These are phyloP conservation scores for Metschnikowia shivogae DNA, from an alignment of 805 yeast species.

Conservation along the genomic window DNA sequence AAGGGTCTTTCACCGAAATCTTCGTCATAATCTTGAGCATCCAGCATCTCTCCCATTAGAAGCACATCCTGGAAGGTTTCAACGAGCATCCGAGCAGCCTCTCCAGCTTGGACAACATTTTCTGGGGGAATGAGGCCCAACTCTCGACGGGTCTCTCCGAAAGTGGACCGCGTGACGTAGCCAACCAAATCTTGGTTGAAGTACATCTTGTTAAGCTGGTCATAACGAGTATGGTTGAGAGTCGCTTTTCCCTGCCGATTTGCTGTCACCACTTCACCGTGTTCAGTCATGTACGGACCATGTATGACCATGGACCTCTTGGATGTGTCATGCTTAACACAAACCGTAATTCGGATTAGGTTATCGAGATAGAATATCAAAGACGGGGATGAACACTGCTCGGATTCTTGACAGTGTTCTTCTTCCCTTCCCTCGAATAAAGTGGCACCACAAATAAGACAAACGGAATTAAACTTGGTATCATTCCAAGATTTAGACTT, in stretches of 20 bases:
- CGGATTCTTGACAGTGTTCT: background rate
- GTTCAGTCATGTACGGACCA: slow-evolving; percentile 70
- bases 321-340: background rate
- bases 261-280: slow-evolving; percentile 67
- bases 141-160: slow-evolving; percentile 4
- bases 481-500: slow-evolving; percentile 19
- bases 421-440: background rate
- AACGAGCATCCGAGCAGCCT: slow-evolving; percentile 1
- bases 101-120: slow-evolving; percentile 1
- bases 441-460: slow-evolving; percentile 34
- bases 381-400: slow-evolving; percentile 7
- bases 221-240: slow-evolving; percentile 50
- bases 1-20: background rate
- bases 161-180: slow-evolving; percentile 32
- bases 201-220: slow-evolving; percentile 57
- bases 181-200: slow-evolving; percentile 55
- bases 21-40: slow-evolving; percentile 8
- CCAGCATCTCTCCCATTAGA: background rate
- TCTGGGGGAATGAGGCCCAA: background rate
- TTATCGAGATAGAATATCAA: slow-evolving; percentile 6
- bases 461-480: slow-evolving; percentile 23
- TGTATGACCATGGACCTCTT: slow-evolving; percentile 28
- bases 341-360: background rate
- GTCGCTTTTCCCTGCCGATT: slow-evolving; percentile 55
- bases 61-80: slow-evolving; percentile 1